Evolutionary conservation across 305 asterid species (phyloP), one percentile per base, ranked within the genome.

Genomic region (Fraxinus sp.): DNA sequence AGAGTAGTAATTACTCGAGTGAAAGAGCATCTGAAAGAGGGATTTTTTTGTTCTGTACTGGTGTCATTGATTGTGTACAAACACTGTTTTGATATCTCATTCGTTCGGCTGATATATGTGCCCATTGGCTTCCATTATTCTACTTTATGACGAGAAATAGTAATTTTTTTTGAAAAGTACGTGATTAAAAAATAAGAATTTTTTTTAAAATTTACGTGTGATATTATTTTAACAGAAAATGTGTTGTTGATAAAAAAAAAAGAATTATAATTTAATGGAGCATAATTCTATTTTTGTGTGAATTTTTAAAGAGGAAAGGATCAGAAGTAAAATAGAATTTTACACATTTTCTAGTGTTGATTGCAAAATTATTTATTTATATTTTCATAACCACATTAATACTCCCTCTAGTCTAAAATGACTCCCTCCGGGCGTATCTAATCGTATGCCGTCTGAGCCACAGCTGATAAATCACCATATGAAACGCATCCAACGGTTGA

Each of bases 381-480:
- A 70, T 70, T 66, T 66, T 66, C 74, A 8, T 26, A 66, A 66
- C 35, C 3, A 0, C 36, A 3, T 24, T 66, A 66, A 66, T 64
- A 8, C 70, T 59, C 28, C 33, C 30, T 10, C 33, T 20, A 62
- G 70, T 59, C 71, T 62, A 59, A 62, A 62, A 20, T 62, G 71
- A 87, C 55, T 88, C 91, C 86, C 98, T 86, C 66, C 92, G 91
- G 3, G 92, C 83, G 84, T 96, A 96, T 88, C 99, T 85, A n/a
- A 94, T 84, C 6, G 93, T 92, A 75, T 96, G 99, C 39, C 99
- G 89, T 84, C 97, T 88, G 71, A 87, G 85, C 99, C 99, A 94
- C 79, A 94, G 90, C 88, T 96, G 97, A 91, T 96, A 93, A 82
- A 96, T 86, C 82, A 93, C 92, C 99, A 92, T 90, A 71, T 91